These are phyloP conservation scores for Pichia norvegensis DNA, from an alignment of 1,139 yeast species.

Conservation along the genomic window DNA sequence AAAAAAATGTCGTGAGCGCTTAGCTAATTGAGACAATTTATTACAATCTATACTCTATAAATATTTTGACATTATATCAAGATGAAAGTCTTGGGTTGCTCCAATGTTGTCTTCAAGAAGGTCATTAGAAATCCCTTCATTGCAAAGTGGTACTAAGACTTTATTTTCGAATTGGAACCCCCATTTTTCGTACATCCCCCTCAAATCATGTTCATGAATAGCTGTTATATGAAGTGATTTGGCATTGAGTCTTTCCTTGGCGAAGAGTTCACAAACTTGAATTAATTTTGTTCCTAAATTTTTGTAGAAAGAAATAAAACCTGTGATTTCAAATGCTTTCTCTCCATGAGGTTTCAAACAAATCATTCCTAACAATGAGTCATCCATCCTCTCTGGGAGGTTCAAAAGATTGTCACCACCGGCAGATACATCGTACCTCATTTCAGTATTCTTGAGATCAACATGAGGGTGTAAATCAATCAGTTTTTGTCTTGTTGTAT, in stretches of 20 bases:
- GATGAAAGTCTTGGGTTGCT: slow-evolving; percentile 21
- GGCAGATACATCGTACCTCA: slow-evolving; percentile 1
- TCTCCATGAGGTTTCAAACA: slow-evolving; percentile 33
- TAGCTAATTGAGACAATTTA: too few species aligned
- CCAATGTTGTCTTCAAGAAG: slow-evolving; percentile 33
- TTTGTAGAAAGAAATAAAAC: slow-evolving; percentile 44
- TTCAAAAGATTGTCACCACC: neutral
- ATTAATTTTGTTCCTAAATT: slow-evolving; percentile 34
- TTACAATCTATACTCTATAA: neutral
- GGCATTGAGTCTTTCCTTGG: slow-evolving; percentile 9
- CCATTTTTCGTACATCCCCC: slow-evolving; percentile 37
- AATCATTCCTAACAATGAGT: slow-evolving; percentile 35
- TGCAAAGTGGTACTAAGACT: slow-evolving; percentile 23
- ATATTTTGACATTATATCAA: slow-evolving; percentile 17
- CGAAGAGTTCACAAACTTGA: slow-evolving; percentile 16
- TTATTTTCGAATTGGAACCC: slow-evolving; percentile 32
- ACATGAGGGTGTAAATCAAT: slow-evolving; percentile 13
- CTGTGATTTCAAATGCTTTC: slow-evolving; percentile 37
- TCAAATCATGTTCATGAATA: slow-evolving; percentile 45
- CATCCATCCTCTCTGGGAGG: slow-evolving; percentile 5
- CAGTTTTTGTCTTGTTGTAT: slow-evolving; percentile 23
- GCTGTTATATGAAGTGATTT: slow-evolving; percentile 33
- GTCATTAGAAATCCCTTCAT: slow-evolving; percentile 15
- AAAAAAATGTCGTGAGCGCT: neutral
- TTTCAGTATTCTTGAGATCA: slow-evolving; percentile 1